phyloP scores from a whole-genome alignment of 176 grass and related monocot genomes.

The Raddia distichophylla region DNA sequence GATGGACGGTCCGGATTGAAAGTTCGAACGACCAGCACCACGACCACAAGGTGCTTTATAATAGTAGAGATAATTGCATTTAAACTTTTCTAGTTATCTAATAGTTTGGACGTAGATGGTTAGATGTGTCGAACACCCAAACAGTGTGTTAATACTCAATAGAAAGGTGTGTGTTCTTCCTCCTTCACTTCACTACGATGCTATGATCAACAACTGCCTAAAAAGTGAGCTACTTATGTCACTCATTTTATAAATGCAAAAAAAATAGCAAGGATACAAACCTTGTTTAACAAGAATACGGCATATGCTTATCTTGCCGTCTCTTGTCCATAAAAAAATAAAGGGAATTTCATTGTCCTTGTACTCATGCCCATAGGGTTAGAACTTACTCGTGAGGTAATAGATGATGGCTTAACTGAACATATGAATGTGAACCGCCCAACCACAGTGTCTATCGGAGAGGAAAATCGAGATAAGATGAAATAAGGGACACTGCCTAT shows the following conservation, averaged over 20 bases:
- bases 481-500: constrained; percentile 71
- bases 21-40: too few relatives aligned
- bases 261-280: constrained; percentile 31
- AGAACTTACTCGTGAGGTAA: constrained; percentile 48
- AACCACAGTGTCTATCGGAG: constrained; percentile 86
- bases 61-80: too few relatives aligned
- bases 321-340: constrained; percentile 88
- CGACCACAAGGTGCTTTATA: too few relatives aligned
- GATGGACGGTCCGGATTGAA: too few relatives aligned
- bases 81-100: background rate
- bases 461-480: constrained; percentile 79
- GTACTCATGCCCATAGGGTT: constrained; percentile 32
- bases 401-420: constrained; percentile 63
- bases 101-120: background rate
- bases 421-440: constrained; percentile 76
- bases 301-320: constrained; percentile 92
- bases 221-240: background rate
- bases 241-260: background rate
- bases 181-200: constrained; percentile 6
- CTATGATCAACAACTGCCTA: background rate
- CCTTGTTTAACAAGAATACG: constrained; percentile 98
- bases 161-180: background rate
- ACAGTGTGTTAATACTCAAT: background rate
- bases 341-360: constrained; percentile 74
- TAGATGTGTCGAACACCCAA: background rate